Evolutionary conservation across 78 protist species (phyloP).

Genomic region (Salpingoeca rosetta): DNA sequence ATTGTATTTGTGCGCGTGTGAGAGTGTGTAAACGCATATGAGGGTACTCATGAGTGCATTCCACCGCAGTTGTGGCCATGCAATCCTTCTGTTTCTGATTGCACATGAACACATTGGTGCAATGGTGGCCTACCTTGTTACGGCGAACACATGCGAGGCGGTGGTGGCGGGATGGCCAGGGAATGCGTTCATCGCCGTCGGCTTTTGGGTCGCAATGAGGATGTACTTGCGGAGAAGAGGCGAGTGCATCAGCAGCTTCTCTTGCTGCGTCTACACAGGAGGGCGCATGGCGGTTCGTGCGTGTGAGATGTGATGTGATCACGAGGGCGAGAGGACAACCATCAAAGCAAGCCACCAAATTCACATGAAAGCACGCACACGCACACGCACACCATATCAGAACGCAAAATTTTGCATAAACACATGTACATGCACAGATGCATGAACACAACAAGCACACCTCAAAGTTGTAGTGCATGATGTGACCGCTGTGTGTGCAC

Average conservation of each 20-base stretch:
- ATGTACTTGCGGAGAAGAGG: neutral
- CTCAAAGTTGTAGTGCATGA: neutral
- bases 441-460: neutral
- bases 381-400: no score
- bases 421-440: slow-evolving; percentile 1
- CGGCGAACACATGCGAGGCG: neutral
- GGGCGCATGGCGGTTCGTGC: neutral
- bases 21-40: neutral
- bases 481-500: neutral
- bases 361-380: neutral
- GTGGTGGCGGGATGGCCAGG: no score
- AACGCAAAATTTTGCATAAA: neutral
- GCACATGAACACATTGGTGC: no score
- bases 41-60: neutral
- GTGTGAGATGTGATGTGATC: neutral
- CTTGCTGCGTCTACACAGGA: neutral
- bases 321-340: neutral
- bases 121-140: slow-evolving; percentile 11
- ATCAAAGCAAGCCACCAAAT: neutral
- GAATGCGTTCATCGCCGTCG: no score
- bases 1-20: neutral
- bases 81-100: no score
- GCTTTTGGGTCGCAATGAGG: no score
- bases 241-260: neutral
- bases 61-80: neutral